Evolutionary conservation across 345 rosid species (phyloP).

Genomic region (Euphorbia peplus): DNA sequence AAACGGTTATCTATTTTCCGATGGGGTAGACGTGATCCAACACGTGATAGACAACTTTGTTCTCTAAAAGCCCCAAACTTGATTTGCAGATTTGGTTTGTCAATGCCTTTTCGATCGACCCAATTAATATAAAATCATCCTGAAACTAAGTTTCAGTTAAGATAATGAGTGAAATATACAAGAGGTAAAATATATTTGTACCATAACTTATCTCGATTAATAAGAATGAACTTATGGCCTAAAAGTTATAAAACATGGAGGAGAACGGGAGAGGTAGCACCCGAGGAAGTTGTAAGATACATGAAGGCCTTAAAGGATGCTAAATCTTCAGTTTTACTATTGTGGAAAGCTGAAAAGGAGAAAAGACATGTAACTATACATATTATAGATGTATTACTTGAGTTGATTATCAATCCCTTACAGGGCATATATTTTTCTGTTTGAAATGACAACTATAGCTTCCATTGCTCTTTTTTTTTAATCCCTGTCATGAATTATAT

Average conservation of each 20-base stretch:
- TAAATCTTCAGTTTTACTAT: too few relatives aligned
- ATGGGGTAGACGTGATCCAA: conserved; percentile 77
- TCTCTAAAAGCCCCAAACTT: conserved; percentile 21
- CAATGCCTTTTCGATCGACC: conserved; percentile 2
- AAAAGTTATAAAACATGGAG: not conserved
- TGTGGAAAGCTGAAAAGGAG: too few relatives aligned
- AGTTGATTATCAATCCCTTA: too few relatives aligned
- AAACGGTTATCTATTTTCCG: conserved; percentile 47
- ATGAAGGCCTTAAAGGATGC: too few relatives aligned
- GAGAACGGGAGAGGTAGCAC: not conserved
- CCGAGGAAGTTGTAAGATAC: too few relatives aligned
- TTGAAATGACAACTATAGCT: not conserved
- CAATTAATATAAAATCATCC: conserved; percentile 4
- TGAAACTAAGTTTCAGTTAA: not conserved
- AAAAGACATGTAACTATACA: too few relatives aligned
- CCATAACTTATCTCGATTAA: not conserved
- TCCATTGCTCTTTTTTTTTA: too few relatives aligned
- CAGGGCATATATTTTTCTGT: too few relatives aligned
- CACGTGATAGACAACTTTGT: conserved; percentile 75
- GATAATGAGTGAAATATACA: not conserved
- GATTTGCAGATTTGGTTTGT: not conserved
- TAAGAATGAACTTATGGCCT: too few relatives aligned
- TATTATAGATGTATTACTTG: too few relatives aligned
- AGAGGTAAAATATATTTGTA: not conserved
- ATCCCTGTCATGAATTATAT: not conserved